These are phyloP conservation scores for Leucoagaricus sp. DNA, from an alignment of 1,284 basidiomycete species.

Conservation along the genomic window DNA sequence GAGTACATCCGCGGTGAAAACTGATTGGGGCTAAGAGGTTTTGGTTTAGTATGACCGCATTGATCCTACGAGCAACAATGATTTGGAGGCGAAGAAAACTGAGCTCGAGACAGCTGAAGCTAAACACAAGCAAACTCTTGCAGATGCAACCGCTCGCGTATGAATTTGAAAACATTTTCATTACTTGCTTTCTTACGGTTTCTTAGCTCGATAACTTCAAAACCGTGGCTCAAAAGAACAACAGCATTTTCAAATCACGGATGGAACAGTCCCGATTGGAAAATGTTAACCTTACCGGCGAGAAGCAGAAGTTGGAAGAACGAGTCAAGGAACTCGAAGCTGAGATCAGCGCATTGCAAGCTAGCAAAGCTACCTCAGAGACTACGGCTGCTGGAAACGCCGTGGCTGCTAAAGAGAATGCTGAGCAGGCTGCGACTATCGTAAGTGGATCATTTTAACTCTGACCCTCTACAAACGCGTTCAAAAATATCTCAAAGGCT, in stretches of 20 bases:
- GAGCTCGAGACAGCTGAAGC: conserved; percentile 9
- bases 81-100: conserved; percentile 38
- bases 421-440: conserved; percentile 40
- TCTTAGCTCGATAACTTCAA: conserved; percentile 35
- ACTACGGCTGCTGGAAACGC: conserved; percentile 38
- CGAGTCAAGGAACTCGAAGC: conserved; percentile 28
- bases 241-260: conserved; percentile 32
- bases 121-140: conserved; percentile 2
- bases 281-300: conserved; percentile 32
- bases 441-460: conserved; percentile 35
- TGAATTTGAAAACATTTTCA: conserved; percentile 6
- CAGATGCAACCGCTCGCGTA: conserved; percentile 18
- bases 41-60: conserved; percentile 77
- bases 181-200: not conserved
- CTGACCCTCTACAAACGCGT: not conserved
- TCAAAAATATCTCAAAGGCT: conserved; percentile 38
- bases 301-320: conserved; percentile 31
- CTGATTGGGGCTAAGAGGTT: conserved; percentile 7
- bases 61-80: conserved; percentile 72
- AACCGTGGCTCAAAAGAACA: conserved; percentile 34
- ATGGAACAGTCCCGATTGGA: conserved; percentile 36
- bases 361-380: conserved; percentile 36
- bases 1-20: conserved; percentile 10
- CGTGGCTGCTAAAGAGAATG: conserved; percentile 26
- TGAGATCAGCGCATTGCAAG: conserved; percentile 39